Conservation (phyloP, 257 asterid genomes). For the Primulina huaijiensis region DNA sequence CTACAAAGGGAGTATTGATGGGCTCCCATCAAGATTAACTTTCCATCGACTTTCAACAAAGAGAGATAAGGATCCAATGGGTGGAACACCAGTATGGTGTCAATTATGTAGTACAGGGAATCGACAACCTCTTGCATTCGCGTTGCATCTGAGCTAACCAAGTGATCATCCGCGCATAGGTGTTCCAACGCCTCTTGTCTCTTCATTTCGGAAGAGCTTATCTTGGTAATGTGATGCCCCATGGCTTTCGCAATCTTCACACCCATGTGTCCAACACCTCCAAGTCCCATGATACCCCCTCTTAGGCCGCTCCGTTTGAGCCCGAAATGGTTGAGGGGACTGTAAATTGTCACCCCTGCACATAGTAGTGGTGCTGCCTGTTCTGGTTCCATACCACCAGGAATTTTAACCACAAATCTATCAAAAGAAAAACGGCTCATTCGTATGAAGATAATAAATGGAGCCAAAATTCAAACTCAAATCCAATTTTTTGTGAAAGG, state of each 20-base stretch:
- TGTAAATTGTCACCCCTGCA: constrained; percentile 86
- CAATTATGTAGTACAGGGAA: constrained; percentile 80
- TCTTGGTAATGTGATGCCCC: constrained; percentile 84
- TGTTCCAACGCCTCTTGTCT: constrained; percentile 71
- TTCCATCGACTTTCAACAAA: constrained; percentile 76
- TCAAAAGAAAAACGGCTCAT: not conserved
- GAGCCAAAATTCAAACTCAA: not conserved
- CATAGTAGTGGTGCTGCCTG: constrained; percentile 93
- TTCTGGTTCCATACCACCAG: constrained; percentile 80
- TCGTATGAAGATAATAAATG: not conserved
- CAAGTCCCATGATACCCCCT: constrained; percentile 83
- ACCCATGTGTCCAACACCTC: constrained; percentile 99
- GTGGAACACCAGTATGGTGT: constrained; percentile 75
- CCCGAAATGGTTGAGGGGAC: constrained; percentile 84
- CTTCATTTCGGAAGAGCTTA: constrained; percentile 82
- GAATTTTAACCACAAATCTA: constrained; percentile 89
- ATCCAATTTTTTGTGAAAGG: no score
- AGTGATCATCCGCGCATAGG: constrained; percentile 81
- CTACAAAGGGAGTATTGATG: constrained; percentile 71
- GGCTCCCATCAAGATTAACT: constrained; percentile 88
- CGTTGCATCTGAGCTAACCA: constrained; percentile 64
- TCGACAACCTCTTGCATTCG: constrained; percentile 60
- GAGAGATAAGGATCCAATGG: constrained; percentile 86
- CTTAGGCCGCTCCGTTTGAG: constrained; percentile 57
- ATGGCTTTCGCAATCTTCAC: constrained; percentile 89